Evolutionary conservation across 75 land plant species (phyloP).

Genomic region (Cryptomeria japonica): DNA sequence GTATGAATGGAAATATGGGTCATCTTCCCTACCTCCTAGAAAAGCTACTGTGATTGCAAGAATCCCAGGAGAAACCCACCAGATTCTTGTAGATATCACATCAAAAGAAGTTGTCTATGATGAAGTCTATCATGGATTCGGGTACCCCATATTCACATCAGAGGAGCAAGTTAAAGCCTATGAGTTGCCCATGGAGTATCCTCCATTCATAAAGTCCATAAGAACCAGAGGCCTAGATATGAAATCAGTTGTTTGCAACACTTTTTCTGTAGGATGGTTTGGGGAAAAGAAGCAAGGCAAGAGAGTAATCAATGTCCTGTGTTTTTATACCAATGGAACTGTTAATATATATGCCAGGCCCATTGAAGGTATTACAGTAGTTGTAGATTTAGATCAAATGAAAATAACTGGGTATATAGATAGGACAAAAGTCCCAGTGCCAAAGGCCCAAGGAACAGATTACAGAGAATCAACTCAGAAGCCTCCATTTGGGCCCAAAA

Average conservation of each 20-base stretch:
- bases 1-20: slow-evolving; percentile 13
- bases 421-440: neutral
- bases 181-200: slow-evolving; percentile 22
- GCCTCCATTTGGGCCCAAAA: neutral
- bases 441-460: slow-evolving; percentile 29
- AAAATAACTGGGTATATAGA: neutral
- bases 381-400: slow-evolving; percentile 31
- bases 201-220: slow-evolving; percentile 44
- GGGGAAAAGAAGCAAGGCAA: slow-evolving; percentile 28
- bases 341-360: slow-evolving; percentile 61
- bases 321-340: slow-evolving; percentile 43
- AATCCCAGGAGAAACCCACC: slow-evolving; percentile 28
- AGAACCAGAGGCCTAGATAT: slow-evolving; percentile 36
- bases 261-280: slow-evolving; percentile 57
- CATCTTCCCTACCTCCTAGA: slow-evolving; percentile 26
- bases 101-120: slow-evolving; percentile 22
- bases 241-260: slow-evolving; percentile 33
- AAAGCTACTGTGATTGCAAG: slow-evolving; percentile 46
- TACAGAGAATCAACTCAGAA: slow-evolving; percentile 4
- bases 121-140: slow-evolving; percentile 34
- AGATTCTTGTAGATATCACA: slow-evolving; percentile 47
- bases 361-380: slow-evolving; percentile 35
- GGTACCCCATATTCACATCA: slow-evolving; percentile 40
- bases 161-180: slow-evolving; percentile 35
- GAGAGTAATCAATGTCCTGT: slow-evolving; percentile 39